Conservation (phyloP, 2,329 filamentous ascomycete species). For the Xylaria sp. region DNA sequence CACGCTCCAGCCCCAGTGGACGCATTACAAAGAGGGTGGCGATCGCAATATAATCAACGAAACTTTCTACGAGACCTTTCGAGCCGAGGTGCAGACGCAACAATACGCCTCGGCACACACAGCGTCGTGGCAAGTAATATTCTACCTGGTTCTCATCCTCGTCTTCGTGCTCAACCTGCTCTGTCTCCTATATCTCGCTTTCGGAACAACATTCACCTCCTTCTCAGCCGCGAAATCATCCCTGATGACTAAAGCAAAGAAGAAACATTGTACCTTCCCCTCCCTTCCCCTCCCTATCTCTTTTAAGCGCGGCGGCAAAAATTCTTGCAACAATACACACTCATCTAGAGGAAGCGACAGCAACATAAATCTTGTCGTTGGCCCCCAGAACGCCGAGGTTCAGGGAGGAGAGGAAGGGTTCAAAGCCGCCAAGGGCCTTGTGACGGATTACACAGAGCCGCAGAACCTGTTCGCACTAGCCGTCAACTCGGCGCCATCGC, state of each 20-base stretch:
- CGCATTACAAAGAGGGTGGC: slow-evolving; percentile 50
- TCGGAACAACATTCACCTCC: slow-evolving; percentile 52
- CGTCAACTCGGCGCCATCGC: slow-evolving; percentile 62
- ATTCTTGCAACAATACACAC: neutral
- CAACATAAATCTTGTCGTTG: no score
- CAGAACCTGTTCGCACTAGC: slow-evolving; percentile 79
- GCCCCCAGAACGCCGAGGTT: no score
- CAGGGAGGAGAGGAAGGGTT: neutral
- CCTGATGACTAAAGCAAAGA: neutral
- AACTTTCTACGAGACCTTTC: slow-evolving; percentile 67
- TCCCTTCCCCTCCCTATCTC: slow-evolving; percentile 2
- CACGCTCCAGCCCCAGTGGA: slow-evolving; percentile 70
- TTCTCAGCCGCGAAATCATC: neutral
- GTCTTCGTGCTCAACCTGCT: slow-evolving; percentile 75
- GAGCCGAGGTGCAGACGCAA: slow-evolving; percentile 70
- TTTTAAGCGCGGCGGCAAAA: slow-evolving; percentile 1
- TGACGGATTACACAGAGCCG: slow-evolving; percentile 83
- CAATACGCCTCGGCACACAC: slow-evolving; percentile 76
- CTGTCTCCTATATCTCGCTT: slow-evolving; percentile 71
- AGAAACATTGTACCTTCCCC: neutral
- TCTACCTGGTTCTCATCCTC: slow-evolving; percentile 72
- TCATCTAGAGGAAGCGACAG: slow-evolving; percentile 17
- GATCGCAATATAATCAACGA: slow-evolving; percentile 50
- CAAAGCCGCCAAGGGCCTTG: slow-evolving; percentile 54
- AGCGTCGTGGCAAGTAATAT: slow-evolving; percentile 70